These are phyloP conservation scores for Cladosporium oxysporum DNA, from an alignment of 2,329 filamentous ascomycete genomes.

Conservation along the genomic window DNA sequence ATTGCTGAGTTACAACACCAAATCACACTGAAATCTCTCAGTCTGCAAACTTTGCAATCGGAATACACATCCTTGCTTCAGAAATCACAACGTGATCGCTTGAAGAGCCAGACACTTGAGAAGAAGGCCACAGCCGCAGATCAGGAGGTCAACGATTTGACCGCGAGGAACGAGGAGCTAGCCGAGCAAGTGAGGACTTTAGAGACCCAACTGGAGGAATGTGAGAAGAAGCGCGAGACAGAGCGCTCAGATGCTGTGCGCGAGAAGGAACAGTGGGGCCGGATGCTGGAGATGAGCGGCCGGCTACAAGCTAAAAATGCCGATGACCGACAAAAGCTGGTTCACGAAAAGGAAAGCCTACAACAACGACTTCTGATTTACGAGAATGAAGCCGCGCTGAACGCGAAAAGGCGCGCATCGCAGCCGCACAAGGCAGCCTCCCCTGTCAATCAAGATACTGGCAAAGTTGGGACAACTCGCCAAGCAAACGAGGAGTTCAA, in stretches of 20 bases:
- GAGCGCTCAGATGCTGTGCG: slow-evolving; percentile 44
- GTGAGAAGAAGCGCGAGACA: slow-evolving; percentile 51
- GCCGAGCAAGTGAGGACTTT: slow-evolving; percentile 49
- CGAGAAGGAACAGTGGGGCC: slow-evolving; percentile 53
- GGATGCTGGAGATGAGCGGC: slow-evolving; percentile 54
- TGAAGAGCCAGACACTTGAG: slow-evolving; percentile 52
- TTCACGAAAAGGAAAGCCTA: slow-evolving; percentile 42
- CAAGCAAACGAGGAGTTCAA: background rate
- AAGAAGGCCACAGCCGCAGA: slow-evolving; percentile 54
- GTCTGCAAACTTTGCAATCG: slow-evolving; percentile 54
- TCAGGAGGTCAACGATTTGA: slow-evolving; percentile 54
- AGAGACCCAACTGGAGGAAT: slow-evolving; percentile 53
- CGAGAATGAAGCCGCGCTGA: slow-evolving; percentile 3
- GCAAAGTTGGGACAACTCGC: background rate
- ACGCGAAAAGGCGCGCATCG: background rate
- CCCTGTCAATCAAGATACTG: background rate
- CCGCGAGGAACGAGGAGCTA: slow-evolving; percentile 53
- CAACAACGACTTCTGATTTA: slow-evolving; percentile 6
- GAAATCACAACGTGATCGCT: slow-evolving; percentile 53
- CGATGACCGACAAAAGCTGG: slow-evolving; percentile 46
- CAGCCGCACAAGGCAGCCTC: background rate
- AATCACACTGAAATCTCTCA: slow-evolving; percentile 55
- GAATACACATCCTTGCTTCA: slow-evolving; percentile 57
- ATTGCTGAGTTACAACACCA: slow-evolving; percentile 56
- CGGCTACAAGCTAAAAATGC: slow-evolving; percentile 47